Conservation (phyloP, 2,329 filamentous ascomycete genomes). For the Colletotrichum tamarilloi region DNA sequence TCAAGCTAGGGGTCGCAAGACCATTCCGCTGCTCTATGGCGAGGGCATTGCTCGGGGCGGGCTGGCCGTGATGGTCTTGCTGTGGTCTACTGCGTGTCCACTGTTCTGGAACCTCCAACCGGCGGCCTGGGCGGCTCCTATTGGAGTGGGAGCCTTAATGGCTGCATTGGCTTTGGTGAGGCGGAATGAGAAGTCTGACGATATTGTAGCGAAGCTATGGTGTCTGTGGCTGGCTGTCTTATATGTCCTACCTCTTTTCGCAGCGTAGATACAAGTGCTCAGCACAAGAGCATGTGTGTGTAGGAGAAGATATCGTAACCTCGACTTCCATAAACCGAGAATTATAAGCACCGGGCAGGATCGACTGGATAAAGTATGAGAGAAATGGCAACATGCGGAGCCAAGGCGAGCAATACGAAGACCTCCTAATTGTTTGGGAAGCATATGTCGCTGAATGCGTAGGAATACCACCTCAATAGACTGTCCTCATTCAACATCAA, state of each 20-base stretch:
- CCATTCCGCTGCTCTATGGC: conserved; percentile 42
- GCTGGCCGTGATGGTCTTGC: conserved; percentile 34
- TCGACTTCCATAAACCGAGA: too few species aligned
- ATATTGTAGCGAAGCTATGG: conserved; percentile 41
- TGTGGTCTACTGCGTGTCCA: conserved; percentile 1
- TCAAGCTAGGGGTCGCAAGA: conserved; percentile 39
- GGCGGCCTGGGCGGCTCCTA: background rate
- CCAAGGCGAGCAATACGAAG: too few species aligned
- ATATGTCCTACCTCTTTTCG: conserved; percentile 37
- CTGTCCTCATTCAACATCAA: too few species aligned
- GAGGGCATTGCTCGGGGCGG: conserved; percentile 36
- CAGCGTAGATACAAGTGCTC: background rate
- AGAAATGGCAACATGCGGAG: too few species aligned
- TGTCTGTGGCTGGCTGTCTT: conserved; percentile 39
- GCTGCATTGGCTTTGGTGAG: conserved; percentile 34
- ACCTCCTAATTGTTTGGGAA: too few species aligned
- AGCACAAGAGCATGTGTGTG: too few species aligned
- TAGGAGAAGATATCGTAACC: too few species aligned
- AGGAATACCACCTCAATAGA: too few species aligned
- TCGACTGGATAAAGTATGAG: too few species aligned
- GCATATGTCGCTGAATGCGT: too few species aligned
- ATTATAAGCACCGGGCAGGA: too few species aligned
- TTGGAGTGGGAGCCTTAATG: conserved; percentile 9
- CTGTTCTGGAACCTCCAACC: conserved; percentile 5
- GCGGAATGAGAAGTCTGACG: conserved; percentile 37